A percentile compares a stretch with the other conserved stretches of the same genome.
phyloP scores from a whole-genome alignment of 108 stramenopile species.

The Phaeodactylum tricornutum region DNA sequence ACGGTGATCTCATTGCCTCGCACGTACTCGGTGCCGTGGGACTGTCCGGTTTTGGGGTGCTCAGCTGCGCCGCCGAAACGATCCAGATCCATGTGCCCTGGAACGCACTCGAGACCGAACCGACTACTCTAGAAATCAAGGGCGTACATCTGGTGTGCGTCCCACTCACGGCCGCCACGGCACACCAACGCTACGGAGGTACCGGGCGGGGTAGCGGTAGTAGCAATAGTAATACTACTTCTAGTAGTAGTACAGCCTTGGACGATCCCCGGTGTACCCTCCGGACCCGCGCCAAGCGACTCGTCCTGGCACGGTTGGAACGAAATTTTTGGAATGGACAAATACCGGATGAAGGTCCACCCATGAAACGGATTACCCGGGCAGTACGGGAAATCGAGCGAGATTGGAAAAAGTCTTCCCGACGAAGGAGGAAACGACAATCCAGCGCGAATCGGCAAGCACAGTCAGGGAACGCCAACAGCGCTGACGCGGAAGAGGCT shows the following conservation, averaged over 20 bases:
- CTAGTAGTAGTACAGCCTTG: too few relatives aligned
- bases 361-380: conserved; percentile 23
- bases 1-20: conserved; percentile 70
- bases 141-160: conserved; percentile 72
- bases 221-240: too few relatives aligned
- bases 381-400: conserved; percentile 30
- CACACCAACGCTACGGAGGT: conserved; percentile 52
- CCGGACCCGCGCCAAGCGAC: conserved; percentile 59
- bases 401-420: conserved; percentile 16
- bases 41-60: conserved; percentile 61
- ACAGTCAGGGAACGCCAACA: not conserved
- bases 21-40: conserved; percentile 62
- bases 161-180: conserved; percentile 61
- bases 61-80: conserved; percentile 55
- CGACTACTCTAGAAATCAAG: conserved; percentile 49
- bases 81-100: conserved; percentile 51
- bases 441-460: not conserved
- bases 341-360: conserved; percentile 56
- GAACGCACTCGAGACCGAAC: conserved; percentile 56
- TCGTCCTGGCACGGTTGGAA: conserved; percentile 64
- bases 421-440: conserved; percentile 4
- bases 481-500: not conserved
- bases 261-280: conserved; percentile 51
- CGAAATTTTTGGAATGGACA: conserved; percentile 59
- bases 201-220: too few relatives aligned